Evolutionary conservation across 345 rosid species (phyloP).

Genomic region (Clausena lansium): DNA sequence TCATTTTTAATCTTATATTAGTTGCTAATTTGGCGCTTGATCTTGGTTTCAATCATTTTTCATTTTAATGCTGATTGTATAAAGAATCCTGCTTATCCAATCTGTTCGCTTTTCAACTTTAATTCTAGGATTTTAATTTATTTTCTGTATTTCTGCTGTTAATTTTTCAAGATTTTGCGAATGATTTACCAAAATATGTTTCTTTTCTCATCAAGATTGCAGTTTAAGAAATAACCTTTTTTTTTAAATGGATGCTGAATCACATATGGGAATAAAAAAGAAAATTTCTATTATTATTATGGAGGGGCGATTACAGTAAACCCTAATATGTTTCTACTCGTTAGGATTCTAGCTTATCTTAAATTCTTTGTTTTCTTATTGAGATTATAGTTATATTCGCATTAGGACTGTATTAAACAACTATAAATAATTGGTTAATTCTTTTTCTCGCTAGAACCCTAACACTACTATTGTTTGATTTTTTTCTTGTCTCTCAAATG

Average conservation of each 20-base stretch:
- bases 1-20: not conserved
- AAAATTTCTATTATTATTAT: not conserved
- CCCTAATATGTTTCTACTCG: not conserved
- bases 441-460: no score
- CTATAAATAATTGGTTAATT: no score
- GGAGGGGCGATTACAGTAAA: not conserved
- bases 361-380: no score
- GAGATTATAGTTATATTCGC: no score
- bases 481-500: not conserved
- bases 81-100: not conserved
- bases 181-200: not conserved
- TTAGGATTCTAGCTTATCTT: no score
- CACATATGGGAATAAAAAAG: not conserved
- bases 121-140: not conserved
- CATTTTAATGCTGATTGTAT: not conserved
- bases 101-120: not conserved
- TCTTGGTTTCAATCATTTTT: not conserved
- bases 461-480: not conserved
- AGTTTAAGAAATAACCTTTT: not conserved
- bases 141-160: not conserved
- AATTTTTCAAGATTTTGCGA: not conserved
- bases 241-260: slow-evolving; percentile 3
- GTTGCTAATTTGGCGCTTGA: not conserved
- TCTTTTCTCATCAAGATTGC: not conserved
- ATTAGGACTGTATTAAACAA: no score